Evolutionary conservation across 495 filamentous ascomycete species (phyloP), one percentile per base, ranked within the genome.

Genomic region (Podospora sp.): DNA sequence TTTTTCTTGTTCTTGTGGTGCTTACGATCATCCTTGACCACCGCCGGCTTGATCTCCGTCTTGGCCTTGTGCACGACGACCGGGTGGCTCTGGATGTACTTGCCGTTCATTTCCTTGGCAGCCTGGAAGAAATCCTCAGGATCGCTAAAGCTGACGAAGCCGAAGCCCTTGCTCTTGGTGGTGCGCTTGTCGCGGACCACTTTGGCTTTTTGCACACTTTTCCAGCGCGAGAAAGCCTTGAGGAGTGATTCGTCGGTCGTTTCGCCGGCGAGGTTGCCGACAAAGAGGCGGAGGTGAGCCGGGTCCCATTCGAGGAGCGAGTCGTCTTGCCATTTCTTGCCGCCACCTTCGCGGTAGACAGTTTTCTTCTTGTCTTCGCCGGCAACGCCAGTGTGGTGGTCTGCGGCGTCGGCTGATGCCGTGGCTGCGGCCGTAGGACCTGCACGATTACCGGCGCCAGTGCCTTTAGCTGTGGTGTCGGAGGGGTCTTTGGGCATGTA

Each of bases 11-110:
- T 72, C 68, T 75, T 68, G 56, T 79, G 67, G 64, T 77, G 74
- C 66, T 76, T 76, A 49, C 74, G 62, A 22, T 80, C 75, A 36
- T 83, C 79, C 71, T 79, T 81, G 58, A 76, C 69, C 35, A 83
- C 81, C 24, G 86, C 83, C 18, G 91, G 88, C 69, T 90, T 91
- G 73, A 98, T 89, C 79, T 98, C 94, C 26, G 96, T 97, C 57
- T 89, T 97, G 73, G 91, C 92, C 72, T 93, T 89, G 77, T 90
- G 88, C 66, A 98, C 82, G 52, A 91, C 81, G 9, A 99, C 88
- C 1, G 95, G 95, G 78, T 98, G 95, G 72, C 92, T 96, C 49
- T 96, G 95, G 76, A 99, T 98, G 76, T 99, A 99, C 82, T 99
- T 98, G 56, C 94, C 93, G 76, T 97, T 89, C 96, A 99, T 99